phyloP scores from a whole-genome alignment of 1,139 yeast species.

The Hansenula sp. region DNA sequence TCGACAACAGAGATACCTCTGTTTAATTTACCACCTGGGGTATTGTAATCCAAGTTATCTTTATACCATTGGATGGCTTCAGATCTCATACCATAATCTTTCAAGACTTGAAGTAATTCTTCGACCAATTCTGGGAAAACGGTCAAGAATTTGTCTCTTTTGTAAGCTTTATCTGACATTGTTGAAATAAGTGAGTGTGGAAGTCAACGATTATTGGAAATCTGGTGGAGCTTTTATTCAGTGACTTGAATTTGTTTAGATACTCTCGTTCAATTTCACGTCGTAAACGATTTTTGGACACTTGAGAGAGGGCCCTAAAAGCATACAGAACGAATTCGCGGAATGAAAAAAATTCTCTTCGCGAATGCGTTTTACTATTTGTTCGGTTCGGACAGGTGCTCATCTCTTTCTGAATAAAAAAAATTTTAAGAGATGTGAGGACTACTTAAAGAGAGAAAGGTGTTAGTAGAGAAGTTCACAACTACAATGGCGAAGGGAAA shows the following conservation, averaged over 20 bases:
- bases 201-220: too few species aligned
- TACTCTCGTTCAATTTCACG: too few species aligned
- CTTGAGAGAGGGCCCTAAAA: too few species aligned
- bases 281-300: too few species aligned
- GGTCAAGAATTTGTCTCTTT: constrained; percentile 59
- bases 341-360: not conserved
- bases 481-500: constrained; percentile 32
- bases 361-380: not conserved
- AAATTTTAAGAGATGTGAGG: constrained; percentile 1
- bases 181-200: too few species aligned
- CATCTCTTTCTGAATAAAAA: constrained; percentile 3
- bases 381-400: not conserved
- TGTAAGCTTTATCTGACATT: constrained; percentile 26
- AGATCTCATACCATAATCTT: constrained; percentile 73
- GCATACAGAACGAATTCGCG: not conserved
- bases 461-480: too few species aligned
- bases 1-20: constrained; percentile 95
- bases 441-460: too few species aligned
- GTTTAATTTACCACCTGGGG: constrained; percentile 96
- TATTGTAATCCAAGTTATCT: constrained; percentile 72
- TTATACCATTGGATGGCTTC: constrained; percentile 89
- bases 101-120: constrained; percentile 64
- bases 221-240: too few species aligned
- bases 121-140: constrained; percentile 76
- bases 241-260: too few species aligned